These are phyloP conservation scores for Penicillium concentricum DNA, from an alignment of 2,329 filamentous ascomycete genomes.

Conservation along the genomic window DNA sequence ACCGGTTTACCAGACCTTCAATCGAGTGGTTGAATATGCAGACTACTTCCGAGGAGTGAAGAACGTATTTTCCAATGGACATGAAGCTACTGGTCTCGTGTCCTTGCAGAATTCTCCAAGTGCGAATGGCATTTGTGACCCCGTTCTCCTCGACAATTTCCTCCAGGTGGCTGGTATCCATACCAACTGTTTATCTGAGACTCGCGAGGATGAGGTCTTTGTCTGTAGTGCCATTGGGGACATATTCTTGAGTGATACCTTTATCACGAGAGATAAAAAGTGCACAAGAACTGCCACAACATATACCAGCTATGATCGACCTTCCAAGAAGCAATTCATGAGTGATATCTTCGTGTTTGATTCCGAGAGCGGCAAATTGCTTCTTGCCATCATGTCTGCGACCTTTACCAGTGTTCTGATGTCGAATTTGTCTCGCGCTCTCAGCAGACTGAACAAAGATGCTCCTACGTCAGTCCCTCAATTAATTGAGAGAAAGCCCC, in stretches of 20 bases:
- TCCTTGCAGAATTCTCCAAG: not conserved
- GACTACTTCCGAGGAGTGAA: not conserved
- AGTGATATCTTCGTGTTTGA: not conserved
- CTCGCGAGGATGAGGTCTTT: not conserved
- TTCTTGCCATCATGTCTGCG: no score
- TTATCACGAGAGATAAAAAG: not conserved
- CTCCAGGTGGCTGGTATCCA: constrained; percentile 2
- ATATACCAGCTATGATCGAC: not conserved
- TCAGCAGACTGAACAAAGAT: no score
- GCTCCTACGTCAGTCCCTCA: no score
- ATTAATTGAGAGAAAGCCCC: no score
- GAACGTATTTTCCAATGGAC: not conserved
- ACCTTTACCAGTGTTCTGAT: no score
- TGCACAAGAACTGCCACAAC: not conserved
- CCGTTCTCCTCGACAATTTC: constrained; percentile 1
- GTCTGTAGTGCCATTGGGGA: not conserved
- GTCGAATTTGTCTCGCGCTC: no score
- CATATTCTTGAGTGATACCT: not conserved
- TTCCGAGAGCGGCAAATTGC: no score
- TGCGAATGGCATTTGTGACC: not conserved
- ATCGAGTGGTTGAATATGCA: not conserved
- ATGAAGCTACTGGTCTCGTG: not conserved
- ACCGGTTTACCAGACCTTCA: not conserved
- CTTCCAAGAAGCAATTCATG: not conserved
- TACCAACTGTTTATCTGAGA: not conserved